Base-by-base conservation (phyloP, 495 filamentous ascomycete genomes). In the Tetracladium setigerum region DNA sequence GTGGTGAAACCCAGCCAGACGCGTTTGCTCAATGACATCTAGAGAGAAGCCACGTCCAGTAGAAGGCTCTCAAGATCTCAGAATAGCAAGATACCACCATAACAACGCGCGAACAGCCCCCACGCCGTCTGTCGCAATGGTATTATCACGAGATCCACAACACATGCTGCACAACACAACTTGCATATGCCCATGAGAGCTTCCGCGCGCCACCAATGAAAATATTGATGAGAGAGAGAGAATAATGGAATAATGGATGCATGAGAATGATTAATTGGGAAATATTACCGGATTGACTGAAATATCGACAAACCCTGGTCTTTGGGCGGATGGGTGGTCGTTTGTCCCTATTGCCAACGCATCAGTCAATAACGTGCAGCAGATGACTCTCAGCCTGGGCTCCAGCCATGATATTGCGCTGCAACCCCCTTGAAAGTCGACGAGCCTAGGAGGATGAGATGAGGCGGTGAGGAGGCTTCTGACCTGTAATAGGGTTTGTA, bases 111-210 rank as follows among this genome's bases (percentile, higher is more conserved):
- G n/a, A n/a, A n/a, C n/a, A n/a, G n/a, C n/a, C 35, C 48, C 34
- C 42, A 30, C 31, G 30, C 41, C 11, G 40, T 35, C 30, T 37
- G 30, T 49, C 39, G 42, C 41, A 52, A 36, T 30, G 47, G 38
- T 47, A 38, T 6, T 45, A 50, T 53, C 54, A 58, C 50, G 49
- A 42, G 51, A 58, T 52, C 40, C 40, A 37, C 39, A 33, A 12
- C 15, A 11, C 3, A 58, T 55, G 56, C 56, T 55, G 52, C 49
- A 50, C 42, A 53, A 55, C 53, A 56, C 49, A 46, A 35, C 33
- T 12, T 43, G 37, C 40, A 43, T 44, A 45, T 53, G 48, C 46
- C 18, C 5, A 30, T 12, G 46, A 45, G n/a, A 35, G 38, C 17
- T 33, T 3, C 37, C 4, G 17, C 14, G 19, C 10, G n/a, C 4